A percentile compares a stretch with the other conserved stretches of the same genome.
phyloP scores from a whole-genome alignment of 306 rosid species.

The Inga oerstediana region DNA sequence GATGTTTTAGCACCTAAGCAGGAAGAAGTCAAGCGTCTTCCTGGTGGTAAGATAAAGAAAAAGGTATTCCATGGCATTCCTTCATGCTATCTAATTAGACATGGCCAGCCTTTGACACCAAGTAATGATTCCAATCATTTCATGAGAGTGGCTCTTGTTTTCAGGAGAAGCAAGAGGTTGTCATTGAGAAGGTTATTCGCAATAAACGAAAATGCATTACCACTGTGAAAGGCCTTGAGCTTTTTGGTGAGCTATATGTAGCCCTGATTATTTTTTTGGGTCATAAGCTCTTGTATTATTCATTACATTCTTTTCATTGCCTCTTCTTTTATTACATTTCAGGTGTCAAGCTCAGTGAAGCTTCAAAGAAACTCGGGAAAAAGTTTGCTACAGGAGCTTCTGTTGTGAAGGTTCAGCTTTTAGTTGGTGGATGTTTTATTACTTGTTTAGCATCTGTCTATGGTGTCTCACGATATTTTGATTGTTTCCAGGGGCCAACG shows the following conservation, averaged over 20 bases:
- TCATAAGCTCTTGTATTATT: slow-evolving; percentile 18
- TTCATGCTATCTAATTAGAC: background rate
- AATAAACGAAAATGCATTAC: slow-evolving; percentile 95
- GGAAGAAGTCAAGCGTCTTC: slow-evolving; percentile 95
- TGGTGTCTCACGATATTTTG: slow-evolving; percentile 31
- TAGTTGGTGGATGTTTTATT: slow-evolving; percentile 6
- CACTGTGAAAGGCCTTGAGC: slow-evolving; percentile 93
- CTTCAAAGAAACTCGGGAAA: slow-evolving; percentile 98
- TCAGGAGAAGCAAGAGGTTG: slow-evolving; percentile 91
- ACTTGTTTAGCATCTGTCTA: slow-evolving; percentile 24
- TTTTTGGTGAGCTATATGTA: slow-evolving; percentile 71
- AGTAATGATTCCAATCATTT: slow-evolving; percentile 7
- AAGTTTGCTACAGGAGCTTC: slow-evolving; percentile 99
- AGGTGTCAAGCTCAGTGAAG: slow-evolving; percentile 79
- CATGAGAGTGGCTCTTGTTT: slow-evolving; percentile 30
- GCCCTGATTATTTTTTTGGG: background rate
- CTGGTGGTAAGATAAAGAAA: slow-evolving; percentile 99
- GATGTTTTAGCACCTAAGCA: slow-evolving; percentile 64
- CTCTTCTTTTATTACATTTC: background rate
- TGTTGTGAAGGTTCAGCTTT: slow-evolving; percentile 80
- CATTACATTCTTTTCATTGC: background rate
- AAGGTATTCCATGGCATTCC: slow-evolving; percentile 51
- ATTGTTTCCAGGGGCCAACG: slow-evolving; percentile 84
- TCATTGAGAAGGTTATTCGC: slow-evolving; percentile 89
- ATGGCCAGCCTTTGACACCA: background rate